phyloP scores from a whole-genome alignment of 108 stramenopile species.

The Cyclotella sp. region DNA sequence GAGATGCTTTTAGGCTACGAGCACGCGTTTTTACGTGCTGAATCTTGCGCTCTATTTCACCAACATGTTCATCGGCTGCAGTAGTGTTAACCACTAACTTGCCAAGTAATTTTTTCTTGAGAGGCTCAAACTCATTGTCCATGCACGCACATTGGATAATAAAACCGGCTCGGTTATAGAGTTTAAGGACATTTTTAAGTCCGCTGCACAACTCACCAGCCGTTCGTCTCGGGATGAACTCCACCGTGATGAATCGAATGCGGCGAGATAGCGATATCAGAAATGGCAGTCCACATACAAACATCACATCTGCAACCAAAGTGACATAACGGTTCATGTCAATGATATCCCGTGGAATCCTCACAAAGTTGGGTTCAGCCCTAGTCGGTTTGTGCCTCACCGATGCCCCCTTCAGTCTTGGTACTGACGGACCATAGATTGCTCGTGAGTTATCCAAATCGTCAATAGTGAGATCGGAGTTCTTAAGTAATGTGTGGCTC shows the following conservation, averaged over 20 bases:
- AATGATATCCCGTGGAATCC: too few species aligned
- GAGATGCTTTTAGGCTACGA: background rate
- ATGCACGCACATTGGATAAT: slow-evolving; percentile 3
- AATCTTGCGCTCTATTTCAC: slow-evolving; percentile 22
- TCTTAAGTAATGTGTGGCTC: too few species aligned
- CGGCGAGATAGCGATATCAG: too few species aligned
- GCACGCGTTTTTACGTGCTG: background rate
- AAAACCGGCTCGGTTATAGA: slow-evolving; percentile 55
- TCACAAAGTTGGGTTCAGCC: too few species aligned
- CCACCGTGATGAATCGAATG: slow-evolving; percentile 21
- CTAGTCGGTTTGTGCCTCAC: too few species aligned
- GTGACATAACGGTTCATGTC: too few species aligned
- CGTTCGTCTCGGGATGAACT: slow-evolving; percentile 18
- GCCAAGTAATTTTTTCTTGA: slow-evolving; percentile 9
- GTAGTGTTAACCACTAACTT: slow-evolving; percentile 4
- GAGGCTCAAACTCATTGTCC: slow-evolving; percentile 26
- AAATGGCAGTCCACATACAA: too few species aligned
- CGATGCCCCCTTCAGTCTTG: too few species aligned
- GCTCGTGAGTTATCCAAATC: too few species aligned
- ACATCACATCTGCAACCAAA: too few species aligned
- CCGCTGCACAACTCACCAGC: slow-evolving; percentile 9
- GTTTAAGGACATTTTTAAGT: slow-evolving; percentile 12
- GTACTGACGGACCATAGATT: too few species aligned
- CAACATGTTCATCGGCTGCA: slow-evolving; percentile 10
- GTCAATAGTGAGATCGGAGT: too few species aligned